Percentiles rank a stretch among this genome's conserved stretches.
Evolutionary conservation across 345 rosid genomes (phyloP).

Genomic region (Hibiscus trionum): DNA sequence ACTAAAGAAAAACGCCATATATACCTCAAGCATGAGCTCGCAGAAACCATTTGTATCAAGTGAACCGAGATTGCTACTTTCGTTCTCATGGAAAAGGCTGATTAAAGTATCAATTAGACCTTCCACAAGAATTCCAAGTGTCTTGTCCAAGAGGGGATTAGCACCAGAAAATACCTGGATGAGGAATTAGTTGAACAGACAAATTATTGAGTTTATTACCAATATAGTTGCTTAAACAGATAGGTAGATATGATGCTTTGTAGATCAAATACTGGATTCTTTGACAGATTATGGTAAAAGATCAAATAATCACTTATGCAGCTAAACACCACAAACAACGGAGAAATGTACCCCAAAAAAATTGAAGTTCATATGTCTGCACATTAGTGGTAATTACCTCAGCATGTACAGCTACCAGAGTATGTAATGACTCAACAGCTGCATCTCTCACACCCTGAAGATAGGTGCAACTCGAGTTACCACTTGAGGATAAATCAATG

Average conservation of each 20-base stretch:
- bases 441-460: slow-evolving; percentile 91
- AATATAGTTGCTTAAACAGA: too few species aligned
- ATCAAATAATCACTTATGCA: too few species aligned
- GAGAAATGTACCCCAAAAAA: not conserved
- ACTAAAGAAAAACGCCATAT: slow-evolving; percentile 6
- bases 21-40: slow-evolving; percentile 96
- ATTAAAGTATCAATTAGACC: slow-evolving; percentile 89
- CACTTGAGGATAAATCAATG: not conserved
- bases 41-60: slow-evolving; percentile 94
- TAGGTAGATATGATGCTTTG: not conserved
- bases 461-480: slow-evolving; percentile 9
- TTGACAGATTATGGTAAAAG: not conserved
- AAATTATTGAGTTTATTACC: not conserved
- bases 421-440: slow-evolving; percentile 84
- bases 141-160: slow-evolving; percentile 86
- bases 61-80: slow-evolving; percentile 49
- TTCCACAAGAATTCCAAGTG: slow-evolving; percentile 87
- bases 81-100: slow-evolving; percentile 69
- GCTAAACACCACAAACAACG: too few species aligned
- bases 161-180: slow-evolving; percentile 88
- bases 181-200: not conserved
- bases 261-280: not conserved
- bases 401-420: slow-evolving; percentile 87
- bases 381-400: slow-evolving; percentile 41
- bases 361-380: not conserved